A percentile compares a stretch with the other conserved stretches of the same genome.
Conservation (phyloP, 768 basidiomycete species). For the Tubosaeta sp. region DNA sequence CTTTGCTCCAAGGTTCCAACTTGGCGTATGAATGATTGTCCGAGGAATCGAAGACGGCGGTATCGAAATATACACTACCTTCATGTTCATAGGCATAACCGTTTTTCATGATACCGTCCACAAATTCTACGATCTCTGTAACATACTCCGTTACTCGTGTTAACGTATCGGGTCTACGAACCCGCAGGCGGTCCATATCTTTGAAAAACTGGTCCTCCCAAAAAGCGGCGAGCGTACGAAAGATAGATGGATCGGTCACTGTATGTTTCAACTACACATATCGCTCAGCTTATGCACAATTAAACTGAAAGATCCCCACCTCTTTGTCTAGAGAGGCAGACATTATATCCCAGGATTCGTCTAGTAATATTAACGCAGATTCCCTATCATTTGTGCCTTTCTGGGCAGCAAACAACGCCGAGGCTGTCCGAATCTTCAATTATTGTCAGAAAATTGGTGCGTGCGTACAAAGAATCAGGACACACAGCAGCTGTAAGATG, state of each 20-base stretch:
- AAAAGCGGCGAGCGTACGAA: constrained; percentile 72
- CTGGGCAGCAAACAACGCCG: constrained; percentile 52
- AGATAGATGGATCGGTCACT: constrained; percentile 84
- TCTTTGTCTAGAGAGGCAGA: constrained; percentile 68
- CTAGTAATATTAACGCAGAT: constrained; percentile 56
- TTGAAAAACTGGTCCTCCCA: constrained; percentile 91
- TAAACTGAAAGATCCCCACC: constrained; percentile 37
- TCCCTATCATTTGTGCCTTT: constrained; percentile 39
- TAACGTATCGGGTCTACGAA: constrained; percentile 83
- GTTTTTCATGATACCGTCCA: constrained; percentile 78
- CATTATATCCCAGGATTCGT: constrained; percentile 74
- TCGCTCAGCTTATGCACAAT: constrained; percentile 4
- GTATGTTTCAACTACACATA: constrained; percentile 61
- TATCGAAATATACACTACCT: constrained; percentile 93
- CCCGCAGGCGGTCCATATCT: constrained; percentile 86
- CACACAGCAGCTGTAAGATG: constrained; percentile 74
- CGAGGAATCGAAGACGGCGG: constrained; percentile 70
- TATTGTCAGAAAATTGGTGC: constrained; percentile 12
- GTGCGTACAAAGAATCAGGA: constrained; percentile 10
- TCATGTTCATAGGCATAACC: constrained; percentile 71
- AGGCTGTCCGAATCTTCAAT: constrained; percentile 44
- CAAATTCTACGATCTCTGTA: constrained; percentile 88
- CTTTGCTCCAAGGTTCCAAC: constrained; percentile 93
- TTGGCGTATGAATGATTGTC: constrained; percentile 86
- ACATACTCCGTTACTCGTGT: constrained; percentile 98